These are phyloP conservation scores for Trapa bicornis DNA, from an alignment of 345 rosid genomes.

Conservation along the genomic window DNA sequence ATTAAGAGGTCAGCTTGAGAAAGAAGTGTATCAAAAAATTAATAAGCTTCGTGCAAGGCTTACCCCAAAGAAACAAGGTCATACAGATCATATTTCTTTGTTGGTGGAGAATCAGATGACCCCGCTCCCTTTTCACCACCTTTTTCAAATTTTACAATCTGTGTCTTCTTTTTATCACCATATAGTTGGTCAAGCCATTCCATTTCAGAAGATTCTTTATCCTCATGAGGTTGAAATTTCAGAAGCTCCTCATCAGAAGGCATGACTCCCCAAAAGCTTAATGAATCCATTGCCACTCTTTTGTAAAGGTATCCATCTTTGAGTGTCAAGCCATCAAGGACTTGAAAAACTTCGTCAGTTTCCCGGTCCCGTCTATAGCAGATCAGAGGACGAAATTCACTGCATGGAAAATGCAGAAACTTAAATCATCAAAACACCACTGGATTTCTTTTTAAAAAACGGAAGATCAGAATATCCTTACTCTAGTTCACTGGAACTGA, in stretches of 20 bases:
- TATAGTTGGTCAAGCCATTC: constrained; percentile 92
- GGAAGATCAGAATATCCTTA: constrained; percentile 18
- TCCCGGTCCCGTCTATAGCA: constrained; percentile 80
- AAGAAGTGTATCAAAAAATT: constrained; percentile 1
- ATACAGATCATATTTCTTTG: constrained; percentile 36
- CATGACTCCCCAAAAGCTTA: constrained; percentile 49
- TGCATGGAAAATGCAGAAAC: constrained; percentile 15
- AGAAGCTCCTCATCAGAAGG: constrained; percentile 74
- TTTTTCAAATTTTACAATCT: constrained; percentile 27
- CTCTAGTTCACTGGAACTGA: constrained; percentile 86
- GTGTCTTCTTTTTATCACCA: constrained; percentile 60
- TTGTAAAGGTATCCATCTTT: constrained; percentile 82
- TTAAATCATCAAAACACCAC: constrained; percentile 3
- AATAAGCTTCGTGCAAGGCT: constrained; percentile 12
- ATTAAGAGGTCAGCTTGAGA: background rate
- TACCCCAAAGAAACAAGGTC: constrained; percentile 81
- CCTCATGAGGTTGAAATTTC: constrained; percentile 60
- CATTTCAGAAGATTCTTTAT: constrained; percentile 42
- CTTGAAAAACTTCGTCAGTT: constrained; percentile 46
- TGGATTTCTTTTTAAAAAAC: background rate
- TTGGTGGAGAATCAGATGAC: constrained; percentile 35
- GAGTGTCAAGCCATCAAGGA: constrained; percentile 76
- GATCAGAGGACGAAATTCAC: constrained; percentile 87
- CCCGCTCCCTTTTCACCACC: constrained; percentile 62
- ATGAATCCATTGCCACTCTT: constrained; percentile 64